Conservation (phyloP, 2,329 filamentous ascomycete species). For the Colletotrichum sp. region DNA sequence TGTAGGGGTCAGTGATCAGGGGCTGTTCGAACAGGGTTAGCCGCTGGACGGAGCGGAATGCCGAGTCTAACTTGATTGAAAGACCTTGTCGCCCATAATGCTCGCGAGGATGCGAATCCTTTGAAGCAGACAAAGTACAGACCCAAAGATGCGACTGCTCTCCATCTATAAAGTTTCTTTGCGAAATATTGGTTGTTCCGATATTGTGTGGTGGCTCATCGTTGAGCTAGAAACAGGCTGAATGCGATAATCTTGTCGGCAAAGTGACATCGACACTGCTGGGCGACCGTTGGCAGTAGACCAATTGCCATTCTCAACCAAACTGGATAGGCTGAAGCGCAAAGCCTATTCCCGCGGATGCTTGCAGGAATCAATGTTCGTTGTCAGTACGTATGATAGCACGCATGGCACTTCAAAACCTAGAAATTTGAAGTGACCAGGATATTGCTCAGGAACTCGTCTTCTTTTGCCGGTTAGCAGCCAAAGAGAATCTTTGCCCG, state of each 20-base stretch:
- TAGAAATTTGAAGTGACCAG: neutral
- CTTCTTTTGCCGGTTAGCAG: neutral
- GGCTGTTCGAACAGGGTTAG: neutral
- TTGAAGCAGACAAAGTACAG: neutral
- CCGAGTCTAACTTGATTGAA: slow-evolving; percentile 20
- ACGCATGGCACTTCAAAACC: neutral
- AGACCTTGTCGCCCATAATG: neutral
- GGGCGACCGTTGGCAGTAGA: neutral
- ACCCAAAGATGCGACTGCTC: neutral
- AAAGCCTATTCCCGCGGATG: neutral
- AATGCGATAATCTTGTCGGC: neutral
- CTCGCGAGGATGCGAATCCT: neutral
- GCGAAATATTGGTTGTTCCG: neutral
- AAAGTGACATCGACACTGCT: neutral
- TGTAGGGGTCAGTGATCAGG: neutral
- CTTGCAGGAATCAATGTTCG: neutral
- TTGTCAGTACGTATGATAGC: neutral
- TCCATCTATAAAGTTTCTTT: neutral
- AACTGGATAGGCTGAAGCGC: neutral
- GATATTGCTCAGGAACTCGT: neutral
- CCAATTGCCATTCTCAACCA: neutral
- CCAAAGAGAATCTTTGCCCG: neutral
- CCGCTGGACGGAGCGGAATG: slow-evolving; percentile 22
- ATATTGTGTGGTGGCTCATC: neutral
- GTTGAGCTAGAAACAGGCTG: neutral